A percentile compares a stretch with the other conserved stretches of the same genome.
phyloP scores from a whole-genome alignment of 352 stramenopile species.

The Halophytophthora batemanensis region DNA sequence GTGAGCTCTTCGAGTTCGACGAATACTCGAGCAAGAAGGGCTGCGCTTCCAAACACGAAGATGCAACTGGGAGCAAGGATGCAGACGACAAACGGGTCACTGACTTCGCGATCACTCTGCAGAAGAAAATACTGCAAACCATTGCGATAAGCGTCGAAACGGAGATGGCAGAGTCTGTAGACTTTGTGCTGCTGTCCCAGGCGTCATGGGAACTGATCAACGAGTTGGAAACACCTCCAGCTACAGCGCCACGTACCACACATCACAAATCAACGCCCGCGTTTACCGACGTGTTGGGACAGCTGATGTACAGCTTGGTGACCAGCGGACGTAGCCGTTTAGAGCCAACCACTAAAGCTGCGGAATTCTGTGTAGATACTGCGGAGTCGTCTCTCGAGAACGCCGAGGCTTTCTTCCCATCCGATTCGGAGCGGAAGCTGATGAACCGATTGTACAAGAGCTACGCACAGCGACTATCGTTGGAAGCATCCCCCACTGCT shows the following conservation, averaged over 20 bases:
- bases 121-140: conserved; percentile 37
- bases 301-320: conserved; percentile 32
- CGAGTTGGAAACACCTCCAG: conserved; percentile 30
- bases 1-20: conserved; percentile 28
- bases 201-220: conserved; percentile 53
- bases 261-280: background rate
- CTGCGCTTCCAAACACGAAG: background rate
- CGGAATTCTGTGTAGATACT: background rate
- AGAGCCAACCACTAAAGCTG: background rate
- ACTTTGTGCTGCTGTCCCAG: conserved; percentile 53
- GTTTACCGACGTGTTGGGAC: conserved; percentile 30
- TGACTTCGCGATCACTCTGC: conserved; percentile 15
- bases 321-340: conserved; percentile 37
- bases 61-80: background rate
- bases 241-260: background rate
- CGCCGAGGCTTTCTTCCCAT: conserved; percentile 18
- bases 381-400: background rate
- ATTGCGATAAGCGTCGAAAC: conserved; percentile 25
- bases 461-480: conserved; percentile 35
- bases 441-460: conserved; percentile 69
- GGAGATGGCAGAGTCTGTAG: conserved; percentile 20
- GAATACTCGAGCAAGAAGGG: background rate
- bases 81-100: background rate
- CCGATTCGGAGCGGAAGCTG: conserved; percentile 42
- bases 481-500: conserved; percentile 39